Evolutionary conservation across 768 basidiomycete species (phyloP).

Genomic region (Suillus occidentalis): DNA sequence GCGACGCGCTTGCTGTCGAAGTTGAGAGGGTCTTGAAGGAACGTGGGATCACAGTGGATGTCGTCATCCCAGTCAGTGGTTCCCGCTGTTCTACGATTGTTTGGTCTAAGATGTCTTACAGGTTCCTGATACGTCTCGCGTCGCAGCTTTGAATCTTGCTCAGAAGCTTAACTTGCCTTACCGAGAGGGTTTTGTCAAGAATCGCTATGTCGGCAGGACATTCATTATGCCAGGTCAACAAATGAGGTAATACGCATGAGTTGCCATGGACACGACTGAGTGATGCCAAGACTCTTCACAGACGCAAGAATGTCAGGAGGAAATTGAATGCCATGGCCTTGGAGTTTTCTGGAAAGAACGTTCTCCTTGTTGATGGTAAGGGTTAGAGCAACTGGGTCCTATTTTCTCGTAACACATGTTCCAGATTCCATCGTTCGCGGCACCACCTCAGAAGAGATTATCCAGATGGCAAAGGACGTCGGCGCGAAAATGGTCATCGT

Average conservation of each 20-base stretch:
- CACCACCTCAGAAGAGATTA: constrained; percentile 97
- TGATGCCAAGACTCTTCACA: constrained; percentile 28
- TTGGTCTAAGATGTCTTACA: constrained; percentile 22
- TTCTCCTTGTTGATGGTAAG: constrained; percentile 93
- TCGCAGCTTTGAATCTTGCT: constrained; percentile 93
- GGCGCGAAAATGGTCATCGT: constrained; percentile 95
- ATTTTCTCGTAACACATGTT: not conserved
- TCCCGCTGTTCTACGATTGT: not conserved
- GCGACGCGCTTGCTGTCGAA: constrained; percentile 88
- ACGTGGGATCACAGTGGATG: constrained; percentile 77
- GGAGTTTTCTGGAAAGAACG: constrained; percentile 90
- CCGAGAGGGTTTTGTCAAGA: constrained; percentile 98
- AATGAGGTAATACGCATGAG: constrained; percentile 58
- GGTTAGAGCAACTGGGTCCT: not conserved
- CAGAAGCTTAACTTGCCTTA: constrained; percentile 89
- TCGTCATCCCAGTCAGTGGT: constrained; percentile 85
- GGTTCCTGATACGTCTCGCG: constrained; percentile 96
- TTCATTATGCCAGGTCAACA: constrained; percentile 99
- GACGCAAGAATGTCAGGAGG: constrained; percentile 89
- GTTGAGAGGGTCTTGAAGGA: constrained; percentile 71
- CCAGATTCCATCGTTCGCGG: constrained; percentile 97
- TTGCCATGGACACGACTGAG: not conserved
- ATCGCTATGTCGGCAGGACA: constrained; percentile 95
- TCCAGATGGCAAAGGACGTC: constrained; percentile 99
- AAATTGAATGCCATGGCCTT: constrained; percentile 99